Conservation (phyloP, 1,139 yeast genomes). For the Ogataea hybrid region DNA sequence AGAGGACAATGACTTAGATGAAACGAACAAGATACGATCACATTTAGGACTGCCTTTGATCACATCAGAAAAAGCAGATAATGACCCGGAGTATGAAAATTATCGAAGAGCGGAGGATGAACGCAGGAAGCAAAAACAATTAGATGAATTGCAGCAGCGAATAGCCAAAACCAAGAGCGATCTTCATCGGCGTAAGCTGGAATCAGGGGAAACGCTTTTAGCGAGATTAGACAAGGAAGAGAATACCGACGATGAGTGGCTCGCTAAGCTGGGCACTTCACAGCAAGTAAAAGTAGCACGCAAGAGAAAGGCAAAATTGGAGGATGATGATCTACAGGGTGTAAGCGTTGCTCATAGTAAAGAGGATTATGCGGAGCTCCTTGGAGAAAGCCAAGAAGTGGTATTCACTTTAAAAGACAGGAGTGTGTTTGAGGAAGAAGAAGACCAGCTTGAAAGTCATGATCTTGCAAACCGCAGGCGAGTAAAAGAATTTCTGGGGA, state of each 20-base stretch:
- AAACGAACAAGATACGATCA: slow-evolving; percentile 26
- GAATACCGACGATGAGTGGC: slow-evolving; percentile 28
- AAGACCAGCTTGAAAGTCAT: slow-evolving; percentile 45
- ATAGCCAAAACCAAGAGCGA: slow-evolving; percentile 27
- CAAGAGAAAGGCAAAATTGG: neutral
- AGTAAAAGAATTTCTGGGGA: slow-evolving; percentile 32
- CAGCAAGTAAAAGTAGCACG: slow-evolving; percentile 8
- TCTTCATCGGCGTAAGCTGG: slow-evolving; percentile 16
- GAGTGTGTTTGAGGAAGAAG: slow-evolving; percentile 46
- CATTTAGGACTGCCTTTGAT: slow-evolving; percentile 25
- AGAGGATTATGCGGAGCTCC: slow-evolving; percentile 36
- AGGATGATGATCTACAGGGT: slow-evolving; percentile 33
- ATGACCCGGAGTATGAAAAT: slow-evolving; percentile 24
- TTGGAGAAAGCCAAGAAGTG: slow-evolving; percentile 49
- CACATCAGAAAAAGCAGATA: slow-evolving; percentile 32
- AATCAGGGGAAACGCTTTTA: slow-evolving; percentile 25
- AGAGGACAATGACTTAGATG: slow-evolving; percentile 21
- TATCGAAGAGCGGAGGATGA: slow-evolving; percentile 14
- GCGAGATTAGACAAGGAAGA: slow-evolving; percentile 17
- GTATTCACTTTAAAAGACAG: slow-evolving; percentile 67
- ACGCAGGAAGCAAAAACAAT: slow-evolving; percentile 12
- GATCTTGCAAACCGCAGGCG: slow-evolving; percentile 37
- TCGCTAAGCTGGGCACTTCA: slow-evolving; percentile 26
- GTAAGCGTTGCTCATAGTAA: slow-evolving; percentile 46
- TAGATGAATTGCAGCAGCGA: slow-evolving; percentile 21